A percentile compares a stretch with the other conserved stretches of the same genome.
These are phyloP conservation scores for Suhomyces yuchorum DNA, from an alignment of 1,139 yeast species.

Conservation along the genomic window DNA sequence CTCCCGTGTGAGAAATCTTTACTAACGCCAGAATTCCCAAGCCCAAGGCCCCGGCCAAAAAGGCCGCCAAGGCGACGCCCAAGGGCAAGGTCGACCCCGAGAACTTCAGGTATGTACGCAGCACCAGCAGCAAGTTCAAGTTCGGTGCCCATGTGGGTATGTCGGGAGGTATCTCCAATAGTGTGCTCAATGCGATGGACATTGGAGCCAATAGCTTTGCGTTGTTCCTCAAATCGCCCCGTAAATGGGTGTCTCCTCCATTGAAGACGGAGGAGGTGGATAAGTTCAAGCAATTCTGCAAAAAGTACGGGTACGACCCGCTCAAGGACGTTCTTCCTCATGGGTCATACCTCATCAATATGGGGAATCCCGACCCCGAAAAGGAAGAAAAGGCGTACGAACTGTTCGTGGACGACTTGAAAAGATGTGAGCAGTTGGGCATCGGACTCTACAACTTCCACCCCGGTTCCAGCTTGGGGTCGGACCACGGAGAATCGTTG, in stretches of 20 bases:
- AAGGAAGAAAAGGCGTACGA: constrained; percentile 75
- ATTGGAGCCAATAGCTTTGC: constrained; percentile 89
- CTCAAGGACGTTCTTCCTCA: constrained; percentile 84
- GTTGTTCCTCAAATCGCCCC: constrained; percentile 83
- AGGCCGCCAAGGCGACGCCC: constrained; percentile 8
- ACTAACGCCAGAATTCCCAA: constrained; percentile 7
- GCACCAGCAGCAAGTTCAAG: constrained; percentile 35
- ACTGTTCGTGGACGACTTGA: constrained; percentile 84
- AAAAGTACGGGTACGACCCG: constrained; percentile 66
- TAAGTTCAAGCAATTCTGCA: constrained; percentile 65
- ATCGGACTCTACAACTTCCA: constrained; percentile 91
- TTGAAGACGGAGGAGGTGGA: constrained; percentile 65
- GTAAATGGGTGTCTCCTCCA: constrained; percentile 88
- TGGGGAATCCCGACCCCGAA: constrained; percentile 86
- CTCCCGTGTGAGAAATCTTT: not conserved
- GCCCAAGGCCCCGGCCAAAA: not conserved
- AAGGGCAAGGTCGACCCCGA: constrained; percentile 8
- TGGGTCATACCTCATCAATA: constrained; percentile 88
- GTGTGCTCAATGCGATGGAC: constrained; percentile 72
- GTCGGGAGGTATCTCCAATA: constrained; percentile 73
- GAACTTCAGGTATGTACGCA: constrained; percentile 23
- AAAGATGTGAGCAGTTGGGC: constrained; percentile 80
- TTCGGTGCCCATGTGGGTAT: constrained; percentile 84
- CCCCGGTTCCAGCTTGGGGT: constrained; percentile 87
- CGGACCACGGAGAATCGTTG: constrained; percentile 67